Evolutionary conservation across 148 eudicot species (phyloP).

Genomic region (Camellia granthamiana): DNA sequence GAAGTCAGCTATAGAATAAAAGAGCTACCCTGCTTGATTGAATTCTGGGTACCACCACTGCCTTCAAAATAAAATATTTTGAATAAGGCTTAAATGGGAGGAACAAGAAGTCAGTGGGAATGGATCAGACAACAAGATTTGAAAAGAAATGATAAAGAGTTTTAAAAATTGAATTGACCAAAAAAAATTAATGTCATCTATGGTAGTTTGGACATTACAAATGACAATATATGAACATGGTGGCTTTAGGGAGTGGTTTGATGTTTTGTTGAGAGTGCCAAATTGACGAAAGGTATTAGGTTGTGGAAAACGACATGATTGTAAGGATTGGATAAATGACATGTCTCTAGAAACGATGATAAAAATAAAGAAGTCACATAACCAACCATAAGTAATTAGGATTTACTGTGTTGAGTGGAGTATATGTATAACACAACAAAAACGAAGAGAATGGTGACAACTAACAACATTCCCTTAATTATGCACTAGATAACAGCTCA

Average conservation of each 20-base stretch:
- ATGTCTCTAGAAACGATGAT: neutral
- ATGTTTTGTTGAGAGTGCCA: neutral
- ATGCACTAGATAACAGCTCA: conserved; percentile 4
- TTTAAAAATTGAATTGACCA: neutral
- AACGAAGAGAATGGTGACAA: neutral
- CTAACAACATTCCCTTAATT: neutral
- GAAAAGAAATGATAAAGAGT: neutral
- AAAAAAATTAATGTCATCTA: neutral
- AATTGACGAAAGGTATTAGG: neutral
- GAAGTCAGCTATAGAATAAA: neutral
- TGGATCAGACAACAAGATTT: neutral
- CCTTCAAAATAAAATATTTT: neutral
- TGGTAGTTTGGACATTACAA: neutral
- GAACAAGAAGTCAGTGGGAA: neutral
- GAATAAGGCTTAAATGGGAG: neutral
- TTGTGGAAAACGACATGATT: neutral
- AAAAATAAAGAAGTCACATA: neutral
- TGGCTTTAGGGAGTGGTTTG: neutral
- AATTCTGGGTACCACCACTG: neutral
- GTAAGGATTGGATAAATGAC: neutral
- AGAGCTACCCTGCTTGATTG: neutral
- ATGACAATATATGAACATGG: neutral
- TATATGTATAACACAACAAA: neutral
- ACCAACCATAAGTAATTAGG: neutral
- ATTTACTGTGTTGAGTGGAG: neutral